Conservation (phyloP, 2,329 filamentous ascomycete genomes). For the Claviceps arundinis region DNA sequence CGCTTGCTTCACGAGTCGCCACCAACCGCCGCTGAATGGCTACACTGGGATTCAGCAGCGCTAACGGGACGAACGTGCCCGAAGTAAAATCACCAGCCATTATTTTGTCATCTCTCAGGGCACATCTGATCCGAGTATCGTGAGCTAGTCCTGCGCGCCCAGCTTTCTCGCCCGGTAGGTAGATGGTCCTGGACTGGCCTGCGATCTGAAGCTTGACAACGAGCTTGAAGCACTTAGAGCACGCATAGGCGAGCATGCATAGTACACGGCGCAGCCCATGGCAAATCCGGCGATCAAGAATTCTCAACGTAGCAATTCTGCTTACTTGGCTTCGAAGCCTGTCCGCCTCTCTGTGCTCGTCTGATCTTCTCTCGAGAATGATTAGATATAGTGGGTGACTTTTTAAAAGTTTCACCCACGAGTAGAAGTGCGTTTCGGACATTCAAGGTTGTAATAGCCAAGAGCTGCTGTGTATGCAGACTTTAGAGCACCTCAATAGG, state of each 20-base stretch:
- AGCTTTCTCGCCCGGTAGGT: not conserved
- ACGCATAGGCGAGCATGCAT: no score
- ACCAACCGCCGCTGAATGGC: no score
- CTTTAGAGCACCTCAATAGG: no score
- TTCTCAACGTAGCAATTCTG: not conserved
- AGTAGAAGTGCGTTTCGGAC: no score
- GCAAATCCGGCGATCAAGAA: not conserved
- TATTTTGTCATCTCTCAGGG: not conserved
- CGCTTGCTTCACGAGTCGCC: no score
- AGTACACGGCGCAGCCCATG: not conserved
- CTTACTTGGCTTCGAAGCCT: not conserved
- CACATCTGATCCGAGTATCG: slow-evolving; percentile 2
- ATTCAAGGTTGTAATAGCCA: no score
- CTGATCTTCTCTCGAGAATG: not conserved
- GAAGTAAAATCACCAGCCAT: not conserved
- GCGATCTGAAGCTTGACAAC: no score
- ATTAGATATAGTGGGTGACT: no score
- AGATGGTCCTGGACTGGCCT: not conserved
- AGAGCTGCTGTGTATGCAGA: no score
- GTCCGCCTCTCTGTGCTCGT: not conserved
- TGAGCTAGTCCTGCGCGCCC: not conserved
- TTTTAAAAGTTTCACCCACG: no score
- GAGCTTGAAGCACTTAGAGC: no score
- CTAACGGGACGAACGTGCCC: not conserved
- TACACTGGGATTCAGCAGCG: not conserved